Evolutionary conservation across 106 monocot species (phyloP).

Genomic region (Allium cepa): DNA sequence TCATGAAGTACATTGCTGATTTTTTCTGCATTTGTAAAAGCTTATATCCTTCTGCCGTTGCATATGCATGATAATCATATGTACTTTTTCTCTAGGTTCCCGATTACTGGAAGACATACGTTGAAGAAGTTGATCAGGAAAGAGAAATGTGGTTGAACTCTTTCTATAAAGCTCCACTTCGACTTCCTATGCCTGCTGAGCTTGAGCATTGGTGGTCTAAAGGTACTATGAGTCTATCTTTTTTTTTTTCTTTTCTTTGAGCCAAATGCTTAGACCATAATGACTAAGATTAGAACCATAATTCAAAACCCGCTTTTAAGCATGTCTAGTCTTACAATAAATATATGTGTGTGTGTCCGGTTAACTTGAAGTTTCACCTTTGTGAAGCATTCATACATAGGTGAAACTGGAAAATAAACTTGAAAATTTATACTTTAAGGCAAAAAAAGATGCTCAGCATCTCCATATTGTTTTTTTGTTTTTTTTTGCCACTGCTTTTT

Average conservation of each 20-base stretch:
- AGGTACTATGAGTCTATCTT: conserved; percentile 23
- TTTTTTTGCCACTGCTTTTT: no score
- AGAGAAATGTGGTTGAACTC: conserved; percentile 88
- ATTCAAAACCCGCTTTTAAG: no score
- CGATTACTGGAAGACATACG: conserved; percentile 83
- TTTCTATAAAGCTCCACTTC: conserved; percentile 72
- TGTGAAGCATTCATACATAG: no score
- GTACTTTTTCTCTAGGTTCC: conserved; percentile 39
- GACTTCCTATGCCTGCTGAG: conserved; percentile 87
- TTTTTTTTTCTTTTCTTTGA: not conserved
- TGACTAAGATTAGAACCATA: no score
- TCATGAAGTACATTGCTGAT: conserved; percentile 44
- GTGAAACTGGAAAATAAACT: no score
- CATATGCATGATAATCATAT: not conserved
- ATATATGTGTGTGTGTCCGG: no score
- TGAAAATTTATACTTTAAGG: no score
- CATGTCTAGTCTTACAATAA: no score
- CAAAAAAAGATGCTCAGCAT: no score
- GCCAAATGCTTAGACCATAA: no score
- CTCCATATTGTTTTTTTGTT: no score
- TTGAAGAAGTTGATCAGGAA: conserved; percentile 80
- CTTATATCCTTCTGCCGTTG: not conserved
- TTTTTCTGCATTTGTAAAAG: not conserved
- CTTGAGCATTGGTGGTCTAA: conserved; percentile 88
- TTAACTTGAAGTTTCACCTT: no score